Evolutionary conservation across 2,329 filamentous ascomycete genomes (phyloP), one percentile per base, ranked within the genome.

Genomic region (Microcyclospora pomicola): DNA sequence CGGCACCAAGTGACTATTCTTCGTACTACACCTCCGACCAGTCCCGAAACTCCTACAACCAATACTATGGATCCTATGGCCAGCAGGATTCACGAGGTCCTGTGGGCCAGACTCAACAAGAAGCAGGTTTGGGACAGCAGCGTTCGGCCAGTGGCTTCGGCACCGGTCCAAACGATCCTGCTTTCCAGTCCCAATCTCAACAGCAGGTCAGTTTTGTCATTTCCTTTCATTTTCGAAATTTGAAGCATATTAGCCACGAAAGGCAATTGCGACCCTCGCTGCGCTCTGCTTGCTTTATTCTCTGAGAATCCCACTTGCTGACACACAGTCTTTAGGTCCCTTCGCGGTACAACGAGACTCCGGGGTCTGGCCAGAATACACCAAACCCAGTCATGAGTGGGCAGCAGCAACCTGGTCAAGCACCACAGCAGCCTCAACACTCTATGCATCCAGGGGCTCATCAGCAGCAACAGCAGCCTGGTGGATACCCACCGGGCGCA

Each of bases 321-420:
- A 24, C 19, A 24, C 19, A 24, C 7, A 4, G 7, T 7, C 19
- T 24, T 31, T 46, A 51, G 42, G 47, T 47, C 71, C 86, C 87
- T 58, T 82, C 77, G 58, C 80, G 79, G 49, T 80, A 79, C 53
- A 72, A 75, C 45, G 85, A 93, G 39, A 72, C 74, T 44, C 82
- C 86, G 53, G 85, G 80, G 65, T 94, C 85, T 58, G 88, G 86
- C 33, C 81, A 91, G 59, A 88, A 81, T 52, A 95, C 87, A 2
- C 87, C 88, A 28, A 91, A 92, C 64, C 86, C 87, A 19, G 71
- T 79, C 31, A 60, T 74, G 42, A 69, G 70, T 42, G 66, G 62
- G 37, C 70, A 72, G 42, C 69, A 72, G 42, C 71, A 73, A 46
- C 61, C 64, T 38, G 64, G 63, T 14, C 30, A n/a, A 15, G 41